Base-by-base conservation (phyloP, 2,329 filamentous ascomycete genomes). In the Arthrobotrys megalospora region DNA sequence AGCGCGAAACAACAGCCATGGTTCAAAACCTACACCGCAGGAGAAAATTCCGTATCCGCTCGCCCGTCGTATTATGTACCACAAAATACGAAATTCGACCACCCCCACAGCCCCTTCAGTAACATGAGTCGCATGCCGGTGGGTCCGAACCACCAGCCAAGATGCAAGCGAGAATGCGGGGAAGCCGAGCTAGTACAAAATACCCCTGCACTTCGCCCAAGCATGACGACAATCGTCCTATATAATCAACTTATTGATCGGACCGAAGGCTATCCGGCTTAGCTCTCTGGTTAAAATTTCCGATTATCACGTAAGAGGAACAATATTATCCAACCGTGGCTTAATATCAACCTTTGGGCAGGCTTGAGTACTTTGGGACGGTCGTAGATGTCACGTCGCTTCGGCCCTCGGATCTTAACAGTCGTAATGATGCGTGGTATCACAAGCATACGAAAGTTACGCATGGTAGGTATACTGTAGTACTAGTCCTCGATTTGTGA, bases 81-180 rank as follows among this genome's bases (percentile, higher is more conserved):
- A 14, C 55, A 12, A 28, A 28, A 43, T 60, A 60, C 36, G 55
- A 60, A 58, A 60, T 16, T n/a, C 2, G 34, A 6, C 36, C 8
- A 3, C 32, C n/a, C 16, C n/a, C 41, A 28, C 5, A 28, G 8
- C 48, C 48, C 19, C 4, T n/a, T n/a, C 16, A 14, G 12, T 52
- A 19, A 32, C 32, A 52, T 21, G n/a, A n/a, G n/a, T 6, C 47
- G 19, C 16, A 41, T 52, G 36, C 34, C 64, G 32, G 47, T 32
- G 32, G 47, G 36, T 14, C 47, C 47, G 47, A 34, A 16, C 19
- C 14, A 6, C 34, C 34, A 67, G 32, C 47, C 36, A 67, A 38
- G 48, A n/a, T 50, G 32, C 41, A 70, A 70, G 24, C 66, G 53
- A 70, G 28, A 62, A 52, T 70, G 53, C 66, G 66, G 66, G 53